Evolutionary conservation across 2,329 filamentous ascomycete genomes (phyloP), one percentile per base, ranked within the genome.

Genomic region (Sordariomycetes sp.): DNA sequence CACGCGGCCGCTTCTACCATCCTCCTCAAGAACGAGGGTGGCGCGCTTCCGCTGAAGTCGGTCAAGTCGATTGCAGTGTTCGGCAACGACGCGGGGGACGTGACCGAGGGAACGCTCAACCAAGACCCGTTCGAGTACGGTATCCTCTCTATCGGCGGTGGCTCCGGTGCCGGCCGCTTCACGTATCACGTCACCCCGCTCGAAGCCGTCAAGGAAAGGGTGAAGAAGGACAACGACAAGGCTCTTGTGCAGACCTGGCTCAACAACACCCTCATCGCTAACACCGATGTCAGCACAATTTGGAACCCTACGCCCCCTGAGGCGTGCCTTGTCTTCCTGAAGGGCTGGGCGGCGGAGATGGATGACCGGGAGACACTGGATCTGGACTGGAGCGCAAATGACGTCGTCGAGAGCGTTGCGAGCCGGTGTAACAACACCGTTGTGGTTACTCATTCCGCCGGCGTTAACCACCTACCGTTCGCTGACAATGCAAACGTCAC

Each of bases 111-210:
- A n/a, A 13, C 36, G 36, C 12, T n/a, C 5, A n/a, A 42, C 17
- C 12, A n/a, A 15, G 28, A 25, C 17, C 12, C 12, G 83, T 88
- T 61, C 79, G 83, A 63, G 82, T 79, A 39, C 88, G 85, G 84
- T 7, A 84, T 84, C 0, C 70, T 89, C 0, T 85, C 80, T 10
- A 87, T 87, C 74, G 86, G 85, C 56, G 89, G 86, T 86, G 86
- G 86, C 36, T 86, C 82, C 36, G 86, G 86, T 48, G 81, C 79
- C 1, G 77, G 83, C 1, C 79, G 82, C 55, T 84, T 87, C 59
- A 84, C 85, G 0, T 89, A 86, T 65, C 73, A 89, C 35, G 74
- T 85, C 61, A 79, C 84, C 22, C 85, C 84, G 0, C 78, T 86
- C 55, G 77, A 82, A 56, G 84, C 82, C 1, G 77, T 89, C 69